A percentile compares a stretch with the other conserved stretches of the same genome.
These are phyloP conservation scores for Crucihimalaya himalaica DNA, from an alignment of 345 rosid species.

Conservation along the genomic window DNA sequence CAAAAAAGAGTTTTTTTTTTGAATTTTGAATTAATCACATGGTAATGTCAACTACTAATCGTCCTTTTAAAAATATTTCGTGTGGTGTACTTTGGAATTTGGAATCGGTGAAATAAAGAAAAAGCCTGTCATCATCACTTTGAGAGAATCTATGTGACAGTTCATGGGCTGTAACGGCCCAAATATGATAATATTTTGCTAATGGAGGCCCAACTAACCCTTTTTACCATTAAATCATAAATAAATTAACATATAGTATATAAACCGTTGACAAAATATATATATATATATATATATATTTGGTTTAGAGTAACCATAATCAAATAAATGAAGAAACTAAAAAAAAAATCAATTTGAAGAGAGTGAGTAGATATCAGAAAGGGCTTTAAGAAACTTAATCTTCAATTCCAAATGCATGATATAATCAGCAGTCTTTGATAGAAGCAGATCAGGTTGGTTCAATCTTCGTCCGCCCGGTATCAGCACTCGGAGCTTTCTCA, in stretches of 20 bases:
- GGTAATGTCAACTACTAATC: conserved; percentile 20
- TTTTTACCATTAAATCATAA: not conserved
- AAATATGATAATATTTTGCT: not conserved
- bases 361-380: conserved; percentile 47
- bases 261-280: too few species aligned
- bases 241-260: too few species aligned
- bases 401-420: conserved; percentile 59
- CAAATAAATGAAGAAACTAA: not conserved
- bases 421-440: conserved; percentile 55
- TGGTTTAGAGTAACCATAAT: not conserved
- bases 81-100: conserved; percentile 19
- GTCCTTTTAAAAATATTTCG: not conserved
- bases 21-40: conserved; percentile 16
- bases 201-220: not conserved
- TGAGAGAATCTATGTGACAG: not conserved
- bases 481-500: conserved; percentile 58
- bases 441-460: conserved; percentile 51
- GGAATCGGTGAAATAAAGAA: conserved; percentile 10
- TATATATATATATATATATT: too few species aligned
- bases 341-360: not conserved
- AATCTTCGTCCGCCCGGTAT: conserved; percentile 65
- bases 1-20: not conserved
- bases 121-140: conserved; percentile 20
- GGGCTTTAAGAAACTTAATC: conserved; percentile 53
- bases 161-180: conserved; percentile 8